Conservation (phyloP, 768 basidiomycete genomes). For the Russula vinacea region DNA sequence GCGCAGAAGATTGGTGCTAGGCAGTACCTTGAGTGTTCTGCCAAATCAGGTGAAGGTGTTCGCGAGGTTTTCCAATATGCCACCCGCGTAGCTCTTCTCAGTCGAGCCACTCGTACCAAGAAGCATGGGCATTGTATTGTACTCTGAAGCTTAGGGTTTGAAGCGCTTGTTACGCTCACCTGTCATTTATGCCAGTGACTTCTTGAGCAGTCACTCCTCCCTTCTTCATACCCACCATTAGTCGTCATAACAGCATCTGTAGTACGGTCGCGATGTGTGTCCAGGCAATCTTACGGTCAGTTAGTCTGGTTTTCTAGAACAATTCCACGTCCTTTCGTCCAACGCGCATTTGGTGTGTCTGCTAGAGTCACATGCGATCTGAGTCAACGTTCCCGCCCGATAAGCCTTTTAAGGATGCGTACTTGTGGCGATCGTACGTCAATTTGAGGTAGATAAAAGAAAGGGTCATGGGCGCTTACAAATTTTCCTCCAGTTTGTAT, state of each 20-base stretch:
- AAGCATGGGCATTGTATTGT: constrained; percentile 44
- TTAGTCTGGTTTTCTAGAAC: constrained; percentile 28
- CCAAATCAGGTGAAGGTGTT: constrained; percentile 94
- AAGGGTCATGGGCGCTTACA: neutral
- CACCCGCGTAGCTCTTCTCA: constrained; percentile 85
- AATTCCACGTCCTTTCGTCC: constrained; percentile 10
- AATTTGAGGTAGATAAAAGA: neutral
- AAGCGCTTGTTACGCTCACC: constrained; percentile 17
- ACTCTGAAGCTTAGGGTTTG: constrained; percentile 37
- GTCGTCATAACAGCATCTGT: constrained; percentile 37
- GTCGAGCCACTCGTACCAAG: constrained; percentile 46
- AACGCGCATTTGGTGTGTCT: constrained; percentile 16
- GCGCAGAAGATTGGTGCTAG: constrained; percentile 95
- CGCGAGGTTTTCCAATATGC: constrained; percentile 98
- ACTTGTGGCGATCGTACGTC: neutral
- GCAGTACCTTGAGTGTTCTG: constrained; percentile 97
- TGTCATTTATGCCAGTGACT: constrained; percentile 14
- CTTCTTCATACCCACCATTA: constrained; percentile 40
- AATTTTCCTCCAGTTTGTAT: no score
- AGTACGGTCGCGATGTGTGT: constrained; percentile 30
- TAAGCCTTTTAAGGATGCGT: neutral
- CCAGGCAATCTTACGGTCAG: constrained; percentile 24
- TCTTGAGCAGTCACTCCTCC: constrained; percentile 12
- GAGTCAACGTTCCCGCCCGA: neutral
- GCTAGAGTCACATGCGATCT: constrained; percentile 5